These are phyloP conservation scores for Neopestalotiopsis rosae DNA, from an alignment of 2,329 filamentous ascomycete genomes.

Conservation along the genomic window DNA sequence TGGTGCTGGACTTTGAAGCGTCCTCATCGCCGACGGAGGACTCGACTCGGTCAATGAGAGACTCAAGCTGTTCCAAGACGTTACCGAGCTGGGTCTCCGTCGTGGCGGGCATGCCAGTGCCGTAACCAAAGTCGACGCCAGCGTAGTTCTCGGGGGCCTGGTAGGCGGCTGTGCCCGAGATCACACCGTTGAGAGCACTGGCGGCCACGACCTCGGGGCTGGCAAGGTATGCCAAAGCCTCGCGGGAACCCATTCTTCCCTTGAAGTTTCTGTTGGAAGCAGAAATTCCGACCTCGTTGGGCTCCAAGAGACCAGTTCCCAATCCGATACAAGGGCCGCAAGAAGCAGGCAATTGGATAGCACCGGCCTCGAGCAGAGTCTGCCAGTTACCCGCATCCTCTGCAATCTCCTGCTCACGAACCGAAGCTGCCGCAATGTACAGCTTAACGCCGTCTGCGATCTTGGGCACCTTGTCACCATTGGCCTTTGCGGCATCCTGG, in stretches of 20 bases:
- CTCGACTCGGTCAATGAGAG: slow-evolving; percentile 61
- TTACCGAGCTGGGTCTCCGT: slow-evolving; percentile 75
- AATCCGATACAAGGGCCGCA: slow-evolving; percentile 90
- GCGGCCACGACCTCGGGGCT: slow-evolving; percentile 93
- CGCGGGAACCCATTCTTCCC: slow-evolving; percentile 82
- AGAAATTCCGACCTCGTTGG: slow-evolving; percentile 84
- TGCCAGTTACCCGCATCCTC: slow-evolving; percentile 89
- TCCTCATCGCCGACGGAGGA: slow-evolving; percentile 41
- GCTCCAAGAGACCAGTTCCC: slow-evolving; percentile 76
- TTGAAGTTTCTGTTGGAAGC: slow-evolving; percentile 91
- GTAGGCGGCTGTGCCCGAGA: slow-evolving; percentile 81
- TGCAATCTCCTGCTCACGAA: slow-evolving; percentile 75
- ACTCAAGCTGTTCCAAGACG: slow-evolving; percentile 72
- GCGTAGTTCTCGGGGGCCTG: slow-evolving; percentile 70
- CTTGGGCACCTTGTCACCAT: slow-evolving; percentile 65
- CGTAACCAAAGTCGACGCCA: slow-evolving; percentile 74
- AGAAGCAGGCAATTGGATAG: slow-evolving; percentile 70
- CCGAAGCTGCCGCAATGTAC: slow-evolving; percentile 88
- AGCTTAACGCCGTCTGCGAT: slow-evolving; percentile 79
- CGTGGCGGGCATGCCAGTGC: slow-evolving; percentile 70
- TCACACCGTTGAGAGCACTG: slow-evolving; percentile 76
- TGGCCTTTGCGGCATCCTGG: slow-evolving; percentile 70
- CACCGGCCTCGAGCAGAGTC: slow-evolving; percentile 79
- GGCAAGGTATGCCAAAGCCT: slow-evolving; percentile 84
- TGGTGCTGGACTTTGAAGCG: slow-evolving; percentile 54